Percentiles rank a stretch among this genome's conserved stretches.
Evolutionary conservation across 139 green algal genomes (phyloP).

Genomic region (Chlorokybus atmophyticus): DNA sequence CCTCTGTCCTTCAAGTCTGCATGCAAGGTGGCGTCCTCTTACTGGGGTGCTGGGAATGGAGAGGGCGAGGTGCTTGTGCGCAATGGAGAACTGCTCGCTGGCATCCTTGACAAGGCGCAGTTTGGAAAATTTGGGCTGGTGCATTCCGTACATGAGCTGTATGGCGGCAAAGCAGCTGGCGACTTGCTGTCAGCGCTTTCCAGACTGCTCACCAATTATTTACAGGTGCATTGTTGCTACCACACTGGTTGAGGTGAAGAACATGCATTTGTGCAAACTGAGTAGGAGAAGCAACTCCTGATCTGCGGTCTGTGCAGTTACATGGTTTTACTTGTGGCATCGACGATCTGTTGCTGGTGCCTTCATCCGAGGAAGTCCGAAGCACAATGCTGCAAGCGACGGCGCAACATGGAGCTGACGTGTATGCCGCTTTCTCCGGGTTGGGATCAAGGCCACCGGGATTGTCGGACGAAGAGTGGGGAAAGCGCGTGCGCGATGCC

Average conservation of each 20-base stretch:
- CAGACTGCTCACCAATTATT: constrained; percentile 73
- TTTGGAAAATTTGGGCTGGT: constrained; percentile 90
- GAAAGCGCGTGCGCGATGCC: constrained; percentile 36
- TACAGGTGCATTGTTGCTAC: constrained; percentile 16
- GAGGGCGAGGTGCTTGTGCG: constrained; percentile 22
- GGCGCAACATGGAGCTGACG: too few species aligned
- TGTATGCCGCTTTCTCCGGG: too few species aligned
- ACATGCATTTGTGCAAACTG: too few species aligned
- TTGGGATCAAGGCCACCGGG: too few species aligned
- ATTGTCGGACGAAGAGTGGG: too few species aligned
- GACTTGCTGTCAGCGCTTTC: constrained; percentile 60
- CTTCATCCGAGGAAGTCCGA: constrained; percentile 34
- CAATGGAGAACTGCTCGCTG: constrained; percentile 55
- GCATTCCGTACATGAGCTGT: constrained; percentile 82
- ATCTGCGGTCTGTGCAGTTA: too few species aligned
- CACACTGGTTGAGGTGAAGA: too few species aligned
- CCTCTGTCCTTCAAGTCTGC: constrained; percentile 54
- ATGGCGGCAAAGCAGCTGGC: constrained; percentile 62
- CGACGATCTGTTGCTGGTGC: constrained; percentile 70
- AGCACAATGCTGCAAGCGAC: too few species aligned
- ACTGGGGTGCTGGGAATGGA: constrained; percentile 52
- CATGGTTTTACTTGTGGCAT: constrained; percentile 89
- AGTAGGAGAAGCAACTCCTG: too few species aligned
- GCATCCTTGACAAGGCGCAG: constrained; percentile 82
- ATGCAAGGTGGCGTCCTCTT: constrained; percentile 58